phyloP scores from a whole-genome alignment of 192 early-diverging fungal species.

The Chytriomyces hyalinus region DNA sequence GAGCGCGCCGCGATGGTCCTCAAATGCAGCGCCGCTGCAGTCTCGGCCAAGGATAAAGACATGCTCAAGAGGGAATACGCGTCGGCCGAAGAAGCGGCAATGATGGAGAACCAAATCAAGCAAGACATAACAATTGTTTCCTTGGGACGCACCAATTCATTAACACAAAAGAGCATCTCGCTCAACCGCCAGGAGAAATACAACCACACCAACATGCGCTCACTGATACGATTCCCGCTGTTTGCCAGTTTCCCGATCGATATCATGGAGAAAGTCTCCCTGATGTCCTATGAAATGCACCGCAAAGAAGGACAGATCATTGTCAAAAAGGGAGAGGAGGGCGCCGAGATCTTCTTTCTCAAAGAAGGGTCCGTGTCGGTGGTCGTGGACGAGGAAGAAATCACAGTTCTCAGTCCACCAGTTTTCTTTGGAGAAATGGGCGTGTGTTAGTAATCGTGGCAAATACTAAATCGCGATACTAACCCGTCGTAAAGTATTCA shows the following conservation, averaged over 20 bases:
- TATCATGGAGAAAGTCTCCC: constrained; percentile 39
- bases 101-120: background rate
- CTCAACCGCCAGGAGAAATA: background rate
- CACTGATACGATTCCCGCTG: constrained; percentile 45
- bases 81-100: background rate
- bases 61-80: background rate
- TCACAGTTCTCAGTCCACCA: constrained; percentile 22
- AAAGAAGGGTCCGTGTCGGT: constrained; percentile 40
- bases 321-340: constrained; percentile 49
- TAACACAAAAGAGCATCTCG: background rate
- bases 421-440: constrained; percentile 53
- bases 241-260: constrained; percentile 47
- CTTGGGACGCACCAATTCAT: background rate
- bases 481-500: constrained; percentile 27
- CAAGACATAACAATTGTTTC: background rate
- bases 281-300: constrained; percentile 38
- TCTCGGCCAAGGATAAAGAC: background rate
- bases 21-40: constrained; percentile 2
- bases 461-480: background rate
- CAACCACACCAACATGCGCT: constrained; percentile 19
- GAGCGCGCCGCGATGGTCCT: constrained; percentile 11
- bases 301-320: constrained; percentile 42
- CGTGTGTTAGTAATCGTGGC: constrained; percentile 37
- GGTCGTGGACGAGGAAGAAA: constrained; percentile 19
- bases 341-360: constrained; percentile 52